Base-by-base conservation (phyloP, 1,284 basidiomycete species). In the Trichosporon coremiiforme region DNA sequence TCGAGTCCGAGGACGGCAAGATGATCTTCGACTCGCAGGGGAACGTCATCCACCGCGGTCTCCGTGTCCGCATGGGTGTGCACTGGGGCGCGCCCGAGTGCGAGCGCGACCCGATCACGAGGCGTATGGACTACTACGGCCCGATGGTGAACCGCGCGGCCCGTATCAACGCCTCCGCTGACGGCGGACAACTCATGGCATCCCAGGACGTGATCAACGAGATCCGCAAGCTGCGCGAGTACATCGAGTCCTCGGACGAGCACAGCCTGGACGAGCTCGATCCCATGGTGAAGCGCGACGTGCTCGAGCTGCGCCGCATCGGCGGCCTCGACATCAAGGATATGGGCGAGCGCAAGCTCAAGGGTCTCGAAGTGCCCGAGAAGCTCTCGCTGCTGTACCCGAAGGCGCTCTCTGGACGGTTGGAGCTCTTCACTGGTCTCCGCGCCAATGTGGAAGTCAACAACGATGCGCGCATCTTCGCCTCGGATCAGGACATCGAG, bases 51-150 rank as follows among this genome's bases (percentile, higher is more conserved):
- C 90, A 93, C 66, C 89, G 95, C 7, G 97, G 96, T 9, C 85
- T 99, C 17, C 94, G 94, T 20, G 93, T 99, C 2, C 90, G 97
- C 55, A 99, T 99, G 96, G 96, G 97, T 62, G 91, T 99, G 64
- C 97, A 99, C 82, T 95, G 92, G 82, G 97, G 97, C 38, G 84
- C 84, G 31, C 97, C 97, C 0, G 88, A 94, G 60, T 98, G 95
- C 80, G 95, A 98, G 79, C 88, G 89, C 10, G 97, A 99, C 83
- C 92, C 94, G 1, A 92, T 97, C 80, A 99, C 95, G 5, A 86
- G 90, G 72, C 91, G 97, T 31, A 99, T 99, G 97, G 96, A 99
- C 84, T 97, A 97, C 84, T 93, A 95, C 77, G 94, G 94, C 0
- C 90, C 93, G 1, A 92, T 95, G 88, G 93, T 95, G 75, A 97